phyloP scores from a whole-genome alignment of 257 asterid genomes.

The Primulina eburnea region DNA sequence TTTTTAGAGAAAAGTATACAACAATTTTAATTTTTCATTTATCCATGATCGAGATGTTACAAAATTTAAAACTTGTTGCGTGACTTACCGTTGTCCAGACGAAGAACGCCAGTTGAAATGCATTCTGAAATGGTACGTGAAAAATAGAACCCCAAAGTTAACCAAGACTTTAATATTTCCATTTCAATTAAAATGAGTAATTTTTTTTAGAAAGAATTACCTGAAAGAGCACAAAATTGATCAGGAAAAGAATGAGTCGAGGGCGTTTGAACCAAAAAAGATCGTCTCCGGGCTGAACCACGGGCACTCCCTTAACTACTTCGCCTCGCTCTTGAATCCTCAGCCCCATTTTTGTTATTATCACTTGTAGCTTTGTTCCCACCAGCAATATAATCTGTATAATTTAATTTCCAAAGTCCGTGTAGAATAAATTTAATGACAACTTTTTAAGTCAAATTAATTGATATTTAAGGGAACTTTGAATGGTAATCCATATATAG shows the following conservation, averaged over 20 bases:
- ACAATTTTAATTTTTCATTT: too few species aligned
- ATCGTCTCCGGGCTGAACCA: slow-evolving; percentile 74
- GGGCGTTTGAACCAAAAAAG: slow-evolving; percentile 86
- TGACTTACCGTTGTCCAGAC: slow-evolving; percentile 84
- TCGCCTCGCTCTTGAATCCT: slow-evolving; percentile 80
- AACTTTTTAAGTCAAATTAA: too few species aligned
- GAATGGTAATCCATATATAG: not conserved
- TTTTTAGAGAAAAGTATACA: too few species aligned
- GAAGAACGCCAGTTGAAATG: slow-evolving; percentile 89
- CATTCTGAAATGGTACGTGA: slow-evolving; percentile 52
- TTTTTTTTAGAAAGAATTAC: slow-evolving; percentile 24
- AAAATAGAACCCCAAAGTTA: not conserved
- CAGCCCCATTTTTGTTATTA: slow-evolving; percentile 87
- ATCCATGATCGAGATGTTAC: too few species aligned
- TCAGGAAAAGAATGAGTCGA: slow-evolving; percentile 57
- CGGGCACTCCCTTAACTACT: slow-evolving; percentile 69
- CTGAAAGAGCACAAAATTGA: slow-evolving; percentile 75
- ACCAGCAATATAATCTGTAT: slow-evolving; percentile 62
- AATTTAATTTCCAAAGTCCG: not conserved
- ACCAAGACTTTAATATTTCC: not conserved
- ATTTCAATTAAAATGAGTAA: too few species aligned
- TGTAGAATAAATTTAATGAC: not conserved
- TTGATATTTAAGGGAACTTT: too few species aligned
- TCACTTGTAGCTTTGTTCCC: slow-evolving; percentile 83
- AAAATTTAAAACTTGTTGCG: too few species aligned